These are phyloP conservation scores for Lodderomyces orthopsilosis DNA, from an alignment of 1,139 yeast genomes.

Conservation along the genomic window DNA sequence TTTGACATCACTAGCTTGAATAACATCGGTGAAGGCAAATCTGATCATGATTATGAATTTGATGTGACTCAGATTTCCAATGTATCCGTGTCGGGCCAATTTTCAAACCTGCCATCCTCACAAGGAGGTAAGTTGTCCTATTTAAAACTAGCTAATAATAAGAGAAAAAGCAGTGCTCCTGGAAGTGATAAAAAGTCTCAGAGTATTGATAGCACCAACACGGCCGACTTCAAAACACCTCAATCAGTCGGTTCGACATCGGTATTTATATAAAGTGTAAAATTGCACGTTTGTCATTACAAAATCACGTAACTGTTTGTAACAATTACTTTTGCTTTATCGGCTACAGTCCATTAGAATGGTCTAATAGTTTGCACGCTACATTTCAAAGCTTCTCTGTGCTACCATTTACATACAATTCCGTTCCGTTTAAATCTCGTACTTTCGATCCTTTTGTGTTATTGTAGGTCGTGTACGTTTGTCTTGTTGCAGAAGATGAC, in stretches of 20 bases:
- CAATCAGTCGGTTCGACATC: not conserved
- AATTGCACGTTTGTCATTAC: not conserved
- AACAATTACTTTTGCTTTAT: no score
- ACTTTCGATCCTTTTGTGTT: not conserved
- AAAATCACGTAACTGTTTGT: no score
- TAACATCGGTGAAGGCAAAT: not conserved
- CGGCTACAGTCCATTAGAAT: no score
- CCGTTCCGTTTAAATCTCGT: not conserved
- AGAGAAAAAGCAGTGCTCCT: not conserved
- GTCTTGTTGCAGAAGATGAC: conserved; percentile 5
- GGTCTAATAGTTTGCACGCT: no score
- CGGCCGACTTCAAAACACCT: not conserved
- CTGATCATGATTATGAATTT: not conserved
- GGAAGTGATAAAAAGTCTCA: not conserved
- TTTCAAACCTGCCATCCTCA: not conserved
- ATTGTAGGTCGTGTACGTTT: conserved; percentile 3
- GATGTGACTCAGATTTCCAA: not conserved
- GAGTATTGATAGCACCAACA: not conserved
- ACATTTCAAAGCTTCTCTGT: no score
- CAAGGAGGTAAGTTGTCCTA: not conserved
- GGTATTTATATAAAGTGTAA: not conserved
- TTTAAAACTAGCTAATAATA: not conserved
- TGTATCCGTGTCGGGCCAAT: not conserved
- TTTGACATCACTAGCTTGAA: not conserved
- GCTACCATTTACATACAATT: not conserved